These are phyloP conservation scores for Dactylellina drechsleri DNA, from an alignment of 2,329 filamentous ascomycete species.

Conservation along the genomic window DNA sequence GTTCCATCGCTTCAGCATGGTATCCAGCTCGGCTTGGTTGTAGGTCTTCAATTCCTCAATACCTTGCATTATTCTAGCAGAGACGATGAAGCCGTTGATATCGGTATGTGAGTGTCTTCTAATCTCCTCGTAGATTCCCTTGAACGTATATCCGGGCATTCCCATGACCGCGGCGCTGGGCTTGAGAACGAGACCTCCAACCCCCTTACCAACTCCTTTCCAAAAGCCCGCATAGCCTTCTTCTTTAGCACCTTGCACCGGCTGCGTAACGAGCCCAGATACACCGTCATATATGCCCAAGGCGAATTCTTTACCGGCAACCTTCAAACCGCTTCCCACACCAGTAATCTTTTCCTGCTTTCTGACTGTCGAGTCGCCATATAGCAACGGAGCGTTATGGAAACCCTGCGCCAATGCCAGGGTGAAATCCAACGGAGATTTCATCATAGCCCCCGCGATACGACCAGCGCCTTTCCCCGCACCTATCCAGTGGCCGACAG, in stretches of 20 bases:
- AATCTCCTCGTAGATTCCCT: conserved; percentile 82
- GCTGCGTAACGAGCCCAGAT: conserved; percentile 82
- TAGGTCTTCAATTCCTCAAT: conserved; percentile 70
- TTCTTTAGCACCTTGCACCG: conserved; percentile 74
- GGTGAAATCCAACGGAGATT: conserved; percentile 85
- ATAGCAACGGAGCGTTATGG: conserved; percentile 84
- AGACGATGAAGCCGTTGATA: conserved; percentile 81
- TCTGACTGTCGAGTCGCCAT: conserved; percentile 83
- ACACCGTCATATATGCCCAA: conserved; percentile 83
- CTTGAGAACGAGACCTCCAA: conserved; percentile 83
- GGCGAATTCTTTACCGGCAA: conserved; percentile 81
- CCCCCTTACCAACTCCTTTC: conserved; percentile 83
- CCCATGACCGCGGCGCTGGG: conserved; percentile 79
- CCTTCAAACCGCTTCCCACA: conserved; percentile 77
- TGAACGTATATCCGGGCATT: conserved; percentile 82
- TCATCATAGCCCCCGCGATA: conserved; percentile 74
- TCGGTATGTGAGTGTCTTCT: conserved; percentile 75
- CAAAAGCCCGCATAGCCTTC: conserved; percentile 74
- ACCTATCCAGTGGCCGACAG: conserved; percentile 71
- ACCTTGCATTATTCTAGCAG: conserved; percentile 79
- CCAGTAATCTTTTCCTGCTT: conserved; percentile 82
- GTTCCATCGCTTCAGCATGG: conserved; percentile 73
- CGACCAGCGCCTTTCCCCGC: conserved; percentile 75
- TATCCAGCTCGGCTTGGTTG: conserved; percentile 61
- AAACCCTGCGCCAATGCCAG: conserved; percentile 85